Conservation (phyloP, 352 stramenopile species). For the Phytophthora podocarpi region DNA sequence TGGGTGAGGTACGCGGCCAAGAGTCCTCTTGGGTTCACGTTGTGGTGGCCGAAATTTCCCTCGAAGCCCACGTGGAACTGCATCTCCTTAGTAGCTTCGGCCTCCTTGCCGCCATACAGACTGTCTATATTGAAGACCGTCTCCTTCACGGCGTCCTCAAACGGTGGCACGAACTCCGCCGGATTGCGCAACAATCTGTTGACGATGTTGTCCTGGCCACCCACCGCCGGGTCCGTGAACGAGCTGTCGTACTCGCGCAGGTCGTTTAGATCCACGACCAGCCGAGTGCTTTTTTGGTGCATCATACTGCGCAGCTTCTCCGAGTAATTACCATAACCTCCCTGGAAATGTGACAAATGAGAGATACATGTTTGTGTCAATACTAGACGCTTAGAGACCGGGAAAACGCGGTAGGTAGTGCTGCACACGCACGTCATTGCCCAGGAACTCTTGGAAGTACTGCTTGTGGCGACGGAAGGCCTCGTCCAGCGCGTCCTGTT, state of each 20-base stretch:
- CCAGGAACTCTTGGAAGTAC: conserved; percentile 87
- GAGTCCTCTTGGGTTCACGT: conserved; percentile 94
- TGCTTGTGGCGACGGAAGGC: conserved; percentile 88
- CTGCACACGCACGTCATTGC: conserved; percentile 64
- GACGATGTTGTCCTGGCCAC: conserved; percentile 76
- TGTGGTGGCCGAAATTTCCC: conserved; percentile 92
- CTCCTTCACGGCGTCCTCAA: conserved; percentile 86
- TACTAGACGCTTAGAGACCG: neutral
- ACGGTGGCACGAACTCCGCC: conserved; percentile 83
- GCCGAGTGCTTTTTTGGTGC: conserved; percentile 67
- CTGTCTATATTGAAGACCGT: conserved; percentile 83
- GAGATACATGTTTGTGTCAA: neutral
- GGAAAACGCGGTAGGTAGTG: neutral
- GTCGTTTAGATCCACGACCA: conserved; percentile 92
- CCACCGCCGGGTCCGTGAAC: conserved; percentile 67
- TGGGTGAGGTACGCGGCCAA: conserved; percentile 91
- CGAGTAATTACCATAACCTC: conserved; percentile 74
- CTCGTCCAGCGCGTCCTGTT: conserved; percentile 86
- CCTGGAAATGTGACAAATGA: conserved; percentile 33
- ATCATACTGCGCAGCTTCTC: conserved; percentile 87
- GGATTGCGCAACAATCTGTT: conserved; percentile 73
- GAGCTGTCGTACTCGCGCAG: conserved; percentile 90
- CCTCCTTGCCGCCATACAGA: conserved; percentile 80
- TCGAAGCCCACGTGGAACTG: conserved; percentile 91
- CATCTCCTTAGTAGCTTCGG: conserved; percentile 69